These are phyloP conservation scores for Anethum foeniculum DNA, from an alignment of 140 eudicot genomes.

Conservation along the genomic window DNA sequence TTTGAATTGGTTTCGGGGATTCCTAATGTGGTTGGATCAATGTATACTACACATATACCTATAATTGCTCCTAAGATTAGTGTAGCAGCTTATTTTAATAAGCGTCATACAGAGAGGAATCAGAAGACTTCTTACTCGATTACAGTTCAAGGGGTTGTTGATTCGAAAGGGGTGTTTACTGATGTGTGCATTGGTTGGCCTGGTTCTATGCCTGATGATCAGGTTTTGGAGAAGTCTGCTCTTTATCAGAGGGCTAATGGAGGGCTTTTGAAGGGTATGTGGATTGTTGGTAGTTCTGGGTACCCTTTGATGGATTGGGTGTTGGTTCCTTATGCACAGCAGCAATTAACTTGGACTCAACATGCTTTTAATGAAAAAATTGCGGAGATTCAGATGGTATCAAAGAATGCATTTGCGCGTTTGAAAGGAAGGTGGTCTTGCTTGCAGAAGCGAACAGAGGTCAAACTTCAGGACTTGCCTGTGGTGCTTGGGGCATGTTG, in stretches of 20 bases:
- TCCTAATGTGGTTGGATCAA: slow-evolving; percentile 72
- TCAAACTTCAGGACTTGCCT: slow-evolving; percentile 93
- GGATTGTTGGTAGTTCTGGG: slow-evolving; percentile 80
- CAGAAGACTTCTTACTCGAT: slow-evolving; percentile 86
- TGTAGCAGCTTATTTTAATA: slow-evolving; percentile 74
- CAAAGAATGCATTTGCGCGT: slow-evolving; percentile 65
- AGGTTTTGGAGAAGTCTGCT: slow-evolving; percentile 75
- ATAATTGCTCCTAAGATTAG: slow-evolving; percentile 86
- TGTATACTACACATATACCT: slow-evolving; percentile 91
- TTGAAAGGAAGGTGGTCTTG: slow-evolving; percentile 92
- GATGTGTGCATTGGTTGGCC: slow-evolving; percentile 97
- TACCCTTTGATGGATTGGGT: slow-evolving; percentile 95
- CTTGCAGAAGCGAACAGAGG: slow-evolving; percentile 84
- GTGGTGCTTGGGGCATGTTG: slow-evolving; percentile 95
- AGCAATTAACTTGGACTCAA: slow-evolving; percentile 85
- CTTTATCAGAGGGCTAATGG: slow-evolving; percentile 72
- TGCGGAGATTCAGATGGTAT: slow-evolving; percentile 50
- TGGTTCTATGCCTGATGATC: slow-evolving; percentile 93
- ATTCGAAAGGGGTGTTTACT: slow-evolving; percentile 63
- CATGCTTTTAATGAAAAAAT: slow-evolving; percentile 87
- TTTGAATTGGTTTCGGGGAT: slow-evolving; percentile 60
- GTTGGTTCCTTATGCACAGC: slow-evolving; percentile 68
- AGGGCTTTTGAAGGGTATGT: slow-evolving; percentile 58
- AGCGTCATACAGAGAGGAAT: slow-evolving; percentile 69
- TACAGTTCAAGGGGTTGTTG: slow-evolving; percentile 87